phyloP scores from a whole-genome alignment of 2,329 filamentous ascomycete species.

The Fusarium concolor region DNA sequence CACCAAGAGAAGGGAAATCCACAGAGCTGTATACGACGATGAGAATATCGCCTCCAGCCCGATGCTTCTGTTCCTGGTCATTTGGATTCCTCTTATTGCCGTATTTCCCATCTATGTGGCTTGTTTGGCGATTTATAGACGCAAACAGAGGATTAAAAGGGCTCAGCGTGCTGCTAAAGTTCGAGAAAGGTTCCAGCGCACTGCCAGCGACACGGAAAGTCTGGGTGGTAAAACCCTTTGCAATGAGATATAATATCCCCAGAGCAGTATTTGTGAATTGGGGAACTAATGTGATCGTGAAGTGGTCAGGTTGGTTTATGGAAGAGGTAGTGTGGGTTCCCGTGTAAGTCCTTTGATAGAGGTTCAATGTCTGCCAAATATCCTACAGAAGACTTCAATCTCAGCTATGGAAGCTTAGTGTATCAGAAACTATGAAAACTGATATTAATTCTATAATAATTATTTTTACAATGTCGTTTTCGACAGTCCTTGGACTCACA shows the following conservation, averaged over 20 bases:
- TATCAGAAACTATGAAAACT: neutral
- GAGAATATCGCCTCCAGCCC: neutral
- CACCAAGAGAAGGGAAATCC: neutral
- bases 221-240: neutral
- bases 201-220: neutral
- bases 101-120: neutral
- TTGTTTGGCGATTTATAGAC: neutral
- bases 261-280: rapidly evolving
- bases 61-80: neutral
- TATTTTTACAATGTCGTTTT: neutral
- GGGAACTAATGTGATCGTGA: too few species aligned
- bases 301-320: neutral
- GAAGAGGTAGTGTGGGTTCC: neutral
- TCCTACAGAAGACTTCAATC: neutral
- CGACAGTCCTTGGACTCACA: neutral
- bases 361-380: neutral
- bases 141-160: neutral
- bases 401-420: too few species aligned
- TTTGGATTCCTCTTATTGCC: neutral
- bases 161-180: neutral
- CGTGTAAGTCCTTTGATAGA: neutral
- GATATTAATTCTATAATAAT: neutral
- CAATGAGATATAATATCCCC: neutral
- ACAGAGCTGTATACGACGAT: neutral
- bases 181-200: neutral